Base-by-base conservation (phyloP, 2,329 filamentous ascomycete species). In the Pezicula rhizophila region DNA sequence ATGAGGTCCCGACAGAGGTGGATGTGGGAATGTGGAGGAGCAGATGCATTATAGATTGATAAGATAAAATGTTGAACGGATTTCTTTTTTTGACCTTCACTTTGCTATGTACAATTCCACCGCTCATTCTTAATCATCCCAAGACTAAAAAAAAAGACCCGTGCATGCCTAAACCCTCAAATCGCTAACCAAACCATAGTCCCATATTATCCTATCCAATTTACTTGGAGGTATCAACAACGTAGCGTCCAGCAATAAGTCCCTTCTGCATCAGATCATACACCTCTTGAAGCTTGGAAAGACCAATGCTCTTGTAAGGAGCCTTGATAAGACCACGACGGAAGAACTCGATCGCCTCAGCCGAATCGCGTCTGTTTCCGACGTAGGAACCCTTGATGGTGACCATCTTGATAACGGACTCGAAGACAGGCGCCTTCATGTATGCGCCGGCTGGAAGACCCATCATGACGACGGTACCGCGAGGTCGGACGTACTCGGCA, bases 381-480 rank as follows among this genome's bases (percentile, higher is more conserved):
- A 97, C 92, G 66, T 96, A 96, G 60, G 84, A 89, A 52, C 91
- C 91, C 75, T 88, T 88, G 76, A 97, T 96, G 61, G 71, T 84
- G 73, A 96, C 84, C 89, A 96, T 96, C 71, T 84, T 78, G 64
- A 92, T 77, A 54, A 96, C 92, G 7, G 86, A 89, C 64, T 91
- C 84, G 67, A 96, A 96, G 48, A 96, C 90, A 35, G 89, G 87
- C 1, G 91, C 90, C 59, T 79, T 80, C 56, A 96, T 78, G 69
- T 77, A 87, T 2, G 91, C 90, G 55, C 84, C 77, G 34, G 87
- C 85, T 5, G 92, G 92, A 23, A 96, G 76, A 63, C 91, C 92
- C 62, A 97, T 93, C 70, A 88, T 92, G 54, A 96, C 80, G 63
- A 96, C 87, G 35, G 81, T 79, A 51, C 92, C 92, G 52, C 83